Base-by-base conservation (phyloP, 495 filamentous ascomycete species). In the Venustampulla echinocandica region DNA sequence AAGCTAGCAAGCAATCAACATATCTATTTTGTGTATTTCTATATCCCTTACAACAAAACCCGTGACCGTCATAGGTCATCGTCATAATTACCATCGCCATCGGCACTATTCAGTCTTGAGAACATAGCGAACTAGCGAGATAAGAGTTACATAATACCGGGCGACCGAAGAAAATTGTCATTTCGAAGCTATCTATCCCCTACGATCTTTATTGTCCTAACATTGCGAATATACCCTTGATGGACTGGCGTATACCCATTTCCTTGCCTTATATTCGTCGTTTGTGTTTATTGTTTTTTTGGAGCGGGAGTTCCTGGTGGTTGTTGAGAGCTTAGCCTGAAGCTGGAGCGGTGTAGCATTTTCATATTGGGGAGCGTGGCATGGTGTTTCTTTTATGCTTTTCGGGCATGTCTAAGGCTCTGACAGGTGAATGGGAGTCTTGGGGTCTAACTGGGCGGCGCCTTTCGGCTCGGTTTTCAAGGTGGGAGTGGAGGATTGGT, bases 21-120 rank as follows among this genome's bases (percentile, higher is more conserved):
- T 44, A 44, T 45, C 40, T 38, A 50, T 32, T 50, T 43, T 50
- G 47, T 50, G 48, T 50, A 50, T 44, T 50, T 50, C 48, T 50
- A 50, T 4, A 35, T n/a, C 33, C 5, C 33, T 35, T 14, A 4
- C 13, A 15, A 15, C 33, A 35, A 5, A 35, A n/a, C n/a, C 4
- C 18, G 33, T 10, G 13, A 14, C 33, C 33, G n/a, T n/a, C n/a
- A n/a, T n/a, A n/a, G n/a, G n/a, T n/a, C n/a, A n/a, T n/a, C n/a
- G n/a, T n/a, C n/a, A n/a, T n/a, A n/a, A n/a, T n/a, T n/a, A n/a
- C n/a, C n/a, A n/a, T n/a, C n/a, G n/a, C n/a, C n/a, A n/a, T n/a
- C n/a, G n/a, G n/a, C n/a, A n/a, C n/a, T n/a, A n/a, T n/a, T n/a
- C n/a, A n/a, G n/a, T n/a, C n/a, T n/a, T n/a, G n/a, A n/a, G n/a